Conservation (phyloP, 164 flowering plant species). For the Vitis riparia region DNA sequence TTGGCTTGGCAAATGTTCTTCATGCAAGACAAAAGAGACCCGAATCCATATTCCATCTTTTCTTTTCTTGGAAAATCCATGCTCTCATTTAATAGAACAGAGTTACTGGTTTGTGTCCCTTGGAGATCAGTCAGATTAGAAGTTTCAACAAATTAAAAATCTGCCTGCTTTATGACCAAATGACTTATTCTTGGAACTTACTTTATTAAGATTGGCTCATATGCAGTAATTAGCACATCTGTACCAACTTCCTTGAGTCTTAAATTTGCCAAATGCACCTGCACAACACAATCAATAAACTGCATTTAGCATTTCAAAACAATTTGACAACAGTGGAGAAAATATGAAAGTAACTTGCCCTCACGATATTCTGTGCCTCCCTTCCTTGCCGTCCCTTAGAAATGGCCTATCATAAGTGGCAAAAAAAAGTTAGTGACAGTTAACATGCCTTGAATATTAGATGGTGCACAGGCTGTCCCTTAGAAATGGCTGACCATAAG, state of each 20-base stretch:
- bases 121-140: too few relatives aligned
- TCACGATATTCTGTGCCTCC: conserved; percentile 83
- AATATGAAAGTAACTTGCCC: conserved; percentile 33
- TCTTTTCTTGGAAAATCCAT: too few relatives aligned
- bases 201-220: conserved; percentile 87
- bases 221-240: conserved; percentile 83
- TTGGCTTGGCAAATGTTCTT: too few relatives aligned
- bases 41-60: too few relatives aligned
- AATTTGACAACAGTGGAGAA: background rate
- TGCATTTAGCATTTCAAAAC: conserved; percentile 4
- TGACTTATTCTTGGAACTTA: conserved; percentile 29
- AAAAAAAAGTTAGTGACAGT: background rate
- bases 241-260: conserved; percentile 81
- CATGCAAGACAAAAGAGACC: too few relatives aligned
- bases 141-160: background rate
- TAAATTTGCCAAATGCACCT: conserved; percentile 92
- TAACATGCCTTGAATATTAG: background rate
- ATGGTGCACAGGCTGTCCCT: background rate
- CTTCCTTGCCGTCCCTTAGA: conserved; percentile 91
- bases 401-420: conserved; percentile 48
- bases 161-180: background rate
- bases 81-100: too few relatives aligned
- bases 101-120: too few relatives aligned
- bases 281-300: conserved; percentile 17
- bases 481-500: too few relatives aligned